Percentiles rank a stretch among this genome's conserved stretches.
phyloP scores from a whole-genome alignment of 2,329 filamentous ascomycete genomes.

The Colletotrichum horii region DNA sequence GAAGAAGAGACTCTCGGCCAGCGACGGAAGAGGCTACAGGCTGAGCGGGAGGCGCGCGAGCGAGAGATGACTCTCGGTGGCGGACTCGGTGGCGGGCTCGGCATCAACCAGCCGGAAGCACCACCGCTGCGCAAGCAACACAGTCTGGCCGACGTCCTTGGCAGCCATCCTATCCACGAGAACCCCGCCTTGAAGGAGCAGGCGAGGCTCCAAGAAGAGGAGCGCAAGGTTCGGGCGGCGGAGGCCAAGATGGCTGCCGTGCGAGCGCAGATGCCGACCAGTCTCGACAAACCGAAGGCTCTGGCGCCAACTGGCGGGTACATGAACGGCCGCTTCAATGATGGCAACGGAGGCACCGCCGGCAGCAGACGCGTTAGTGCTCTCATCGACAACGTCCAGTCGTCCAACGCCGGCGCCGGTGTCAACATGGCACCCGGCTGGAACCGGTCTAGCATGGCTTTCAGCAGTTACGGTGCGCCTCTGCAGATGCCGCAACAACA shows the following conservation, averaged over 20 bases:
- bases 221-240: conserved; percentile 44
- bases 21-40: conserved; percentile 75
- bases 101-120: conserved; percentile 27
- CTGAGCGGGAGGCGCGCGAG: conserved; percentile 68
- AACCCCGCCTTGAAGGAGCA: conserved; percentile 45
- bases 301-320: conserved; percentile 48
- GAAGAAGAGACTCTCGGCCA: conserved; percentile 80
- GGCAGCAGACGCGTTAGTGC: conserved; percentile 26
- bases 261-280: conserved; percentile 54
- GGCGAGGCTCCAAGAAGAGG: conserved; percentile 43
- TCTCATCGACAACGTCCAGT: conserved; percentile 24
- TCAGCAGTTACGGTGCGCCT: conserved; percentile 33
- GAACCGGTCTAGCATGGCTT: conserved; percentile 29
- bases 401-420: conserved; percentile 30
- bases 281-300: conserved; percentile 34
- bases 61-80: conserved; percentile 52
- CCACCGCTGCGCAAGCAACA: conserved; percentile 38
- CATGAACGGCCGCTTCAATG: conserved; percentile 59
- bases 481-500: background rate
- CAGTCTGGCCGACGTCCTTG: conserved; percentile 66
- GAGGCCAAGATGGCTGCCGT: conserved; percentile 55
- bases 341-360: conserved; percentile 46
- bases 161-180: conserved; percentile 46
- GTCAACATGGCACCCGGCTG: conserved; percentile 25
- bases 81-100: background rate